Conservation (phyloP, 305 asterid species). For the Plantago coronopus region DNA sequence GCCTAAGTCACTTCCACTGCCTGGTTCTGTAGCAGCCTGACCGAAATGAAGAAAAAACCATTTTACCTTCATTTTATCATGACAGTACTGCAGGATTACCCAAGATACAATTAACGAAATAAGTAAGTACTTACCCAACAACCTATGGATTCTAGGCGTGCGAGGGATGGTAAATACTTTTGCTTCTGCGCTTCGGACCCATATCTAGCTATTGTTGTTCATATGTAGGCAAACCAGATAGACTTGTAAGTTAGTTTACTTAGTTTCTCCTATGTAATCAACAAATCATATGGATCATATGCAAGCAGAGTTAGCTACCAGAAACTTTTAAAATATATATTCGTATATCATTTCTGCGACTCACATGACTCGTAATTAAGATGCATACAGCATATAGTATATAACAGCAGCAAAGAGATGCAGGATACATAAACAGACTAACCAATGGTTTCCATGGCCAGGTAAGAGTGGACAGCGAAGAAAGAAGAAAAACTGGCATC, state of each 20-base stretch:
- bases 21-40: slow-evolving; percentile 90
- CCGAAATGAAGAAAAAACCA: slow-evolving; percentile 14
- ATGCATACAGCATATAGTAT: too few relatives aligned
- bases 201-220: slow-evolving; percentile 47
- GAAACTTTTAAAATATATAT: too few relatives aligned
- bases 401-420: too few relatives aligned
- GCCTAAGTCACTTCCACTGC: slow-evolving; percentile 90
- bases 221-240: not conserved
- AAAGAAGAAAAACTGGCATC: slow-evolving; percentile 89
- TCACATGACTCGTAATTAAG: not conserved
- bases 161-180: slow-evolving; percentile 80
- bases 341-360: too few relatives aligned
- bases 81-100: too few relatives aligned
- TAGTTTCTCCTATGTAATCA: too few relatives aligned
- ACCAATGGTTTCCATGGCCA: slow-evolving; percentile 90
- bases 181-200: slow-evolving; percentile 83
- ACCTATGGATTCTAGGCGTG: slow-evolving; percentile 55
- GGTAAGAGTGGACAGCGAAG: slow-evolving; percentile 76
- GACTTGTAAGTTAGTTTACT: too few relatives aligned
- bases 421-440: slow-evolving; percentile 16
- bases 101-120: too few relatives aligned
- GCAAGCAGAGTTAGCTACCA: too few relatives aligned
- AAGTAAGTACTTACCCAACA: slow-evolving; percentile 67
- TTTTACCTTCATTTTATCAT: too few relatives aligned
- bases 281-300: not conserved